Base-by-base conservation (phyloP, 768 basidiomycete species). In the Mycena filopes region DNA sequence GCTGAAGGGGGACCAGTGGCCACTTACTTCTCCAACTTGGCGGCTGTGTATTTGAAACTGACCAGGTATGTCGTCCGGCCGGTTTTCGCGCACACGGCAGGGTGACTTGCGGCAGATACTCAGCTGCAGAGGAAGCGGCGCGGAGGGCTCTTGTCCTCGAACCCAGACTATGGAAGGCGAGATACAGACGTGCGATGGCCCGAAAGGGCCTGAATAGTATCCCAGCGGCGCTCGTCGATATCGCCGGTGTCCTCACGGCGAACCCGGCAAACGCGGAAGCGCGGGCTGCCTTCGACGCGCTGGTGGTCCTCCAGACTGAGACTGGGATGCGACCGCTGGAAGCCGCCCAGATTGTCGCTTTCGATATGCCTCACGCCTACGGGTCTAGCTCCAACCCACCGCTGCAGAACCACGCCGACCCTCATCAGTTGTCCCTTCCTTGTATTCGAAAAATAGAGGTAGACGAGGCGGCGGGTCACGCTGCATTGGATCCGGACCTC, bases 121-220 rank as follows among this genome's bases (percentile, higher is more conserved):
- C 25, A 48, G 56, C 23, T 3, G 59, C 59, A n/a, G 23, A 60
- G 20, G 42, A 43, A 3, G 59, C 59, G 41, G 50, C 50, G 11
- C 21, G 50, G 18, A 42, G 25, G 11, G 59, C 59, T 7, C 36
- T 60, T 29, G 4, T 29, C 1, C 33, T 53, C 9, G 59, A 60
- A 4, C 50, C 50, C 9, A 43, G 59, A 25, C 43, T 50, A 36
- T 36, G 36, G 23, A 60, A 60, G 12, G 59, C 59, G 26, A 21
- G 59, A 33, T 53, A 45, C 20, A 36, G 59, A 53, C 50, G 59
- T 31, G 59, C 59, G 41, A 60, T 60, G 59, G 59, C 59, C 2
- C 49, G 59, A 12, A 60, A 60, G 33, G 50, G 50, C 25, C 21
- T 51, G 29, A 53, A 60, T 12, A 31, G 51, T 42, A 53, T 60